These are phyloP conservation scores for Lizonia empirigonia DNA, from an alignment of 2,329 filamentous ascomycete genomes.

Conservation along the genomic window DNA sequence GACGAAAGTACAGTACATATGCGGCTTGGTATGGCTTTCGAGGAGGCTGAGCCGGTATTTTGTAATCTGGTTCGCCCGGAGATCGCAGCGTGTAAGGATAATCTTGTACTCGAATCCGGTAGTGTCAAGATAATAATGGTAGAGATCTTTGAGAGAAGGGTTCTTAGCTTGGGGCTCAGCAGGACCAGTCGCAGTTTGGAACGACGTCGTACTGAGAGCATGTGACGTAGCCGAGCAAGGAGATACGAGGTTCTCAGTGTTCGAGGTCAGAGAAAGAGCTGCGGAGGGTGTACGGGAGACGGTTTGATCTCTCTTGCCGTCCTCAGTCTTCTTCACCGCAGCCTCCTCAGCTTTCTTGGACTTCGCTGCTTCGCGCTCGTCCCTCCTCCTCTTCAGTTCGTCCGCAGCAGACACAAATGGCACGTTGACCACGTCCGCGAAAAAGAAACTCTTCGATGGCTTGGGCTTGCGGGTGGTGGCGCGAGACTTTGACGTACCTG, in stretches of 20 bases:
- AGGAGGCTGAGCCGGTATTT: slow-evolving; percentile 52
- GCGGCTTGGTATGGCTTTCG: slow-evolving; percentile 40
- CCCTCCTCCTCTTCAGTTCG: slow-evolving; percentile 29
- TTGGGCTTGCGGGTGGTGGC: slow-evolving; percentile 16
- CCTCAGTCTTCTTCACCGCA: slow-evolving; percentile 7
- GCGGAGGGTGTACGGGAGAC: neutral
- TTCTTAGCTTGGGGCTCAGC: slow-evolving; percentile 21
- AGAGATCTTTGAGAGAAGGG: slow-evolving; percentile 52
- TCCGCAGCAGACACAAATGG: slow-evolving; percentile 28
- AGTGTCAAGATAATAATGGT: slow-evolving; percentile 68
- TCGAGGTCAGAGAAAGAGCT: neutral
- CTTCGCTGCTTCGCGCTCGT: slow-evolving; percentile 24
- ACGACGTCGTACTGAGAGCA: slow-evolving; percentile 1
- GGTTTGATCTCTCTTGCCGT: neutral
- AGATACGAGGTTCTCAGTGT: neutral
- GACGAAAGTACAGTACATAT: slow-evolving; percentile 38
- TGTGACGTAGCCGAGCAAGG: slow-evolving; percentile 3
- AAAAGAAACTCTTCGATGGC: slow-evolving; percentile 32
- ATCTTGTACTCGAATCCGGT: slow-evolving; percentile 69
- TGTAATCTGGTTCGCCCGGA: slow-evolving; percentile 58
- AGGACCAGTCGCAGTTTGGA: neutral
- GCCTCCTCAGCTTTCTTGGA: slow-evolving; percentile 17
- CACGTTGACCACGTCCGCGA: slow-evolving; percentile 12
- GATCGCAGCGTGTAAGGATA: slow-evolving; percentile 61
- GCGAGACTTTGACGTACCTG: slow-evolving; percentile 44